These are phyloP conservation scores for Backusella australiensis DNA, from an alignment of 192 early-diverging fungal species.

Conservation along the genomic window DNA sequence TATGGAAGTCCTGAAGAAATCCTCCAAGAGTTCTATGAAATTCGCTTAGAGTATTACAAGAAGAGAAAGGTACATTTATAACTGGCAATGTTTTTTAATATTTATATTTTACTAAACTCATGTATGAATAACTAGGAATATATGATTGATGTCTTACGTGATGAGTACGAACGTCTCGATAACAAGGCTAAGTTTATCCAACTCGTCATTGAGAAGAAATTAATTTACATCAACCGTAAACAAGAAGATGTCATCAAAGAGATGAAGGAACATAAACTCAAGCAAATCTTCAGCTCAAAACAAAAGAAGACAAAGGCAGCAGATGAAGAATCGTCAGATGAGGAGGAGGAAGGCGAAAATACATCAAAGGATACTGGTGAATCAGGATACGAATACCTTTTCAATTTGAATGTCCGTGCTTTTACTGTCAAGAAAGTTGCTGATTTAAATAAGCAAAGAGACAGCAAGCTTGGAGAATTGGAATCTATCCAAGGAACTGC, in stretches of 20 bases:
- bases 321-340: conserved; percentile 44
- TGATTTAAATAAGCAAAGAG: conserved; percentile 67
- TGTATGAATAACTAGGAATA: conserved; percentile 38
- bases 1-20: conserved; percentile 78
- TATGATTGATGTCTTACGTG: conserved; percentile 60
- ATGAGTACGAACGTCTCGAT: conserved; percentile 66
- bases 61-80: conserved; percentile 74
- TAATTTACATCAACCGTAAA: conserved; percentile 86
- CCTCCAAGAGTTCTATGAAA: conserved; percentile 83
- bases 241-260: conserved; percentile 72
- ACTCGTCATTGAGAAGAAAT: conserved; percentile 83
- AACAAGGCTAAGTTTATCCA: conserved; percentile 88
- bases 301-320: conserved; percentile 32
- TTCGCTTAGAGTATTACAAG: conserved; percentile 82
- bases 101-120: not conserved
- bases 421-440: conserved; percentile 87
- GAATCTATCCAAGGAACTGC: conserved; percentile 59
- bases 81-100: not conserved
- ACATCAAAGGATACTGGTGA: conserved; percentile 8
- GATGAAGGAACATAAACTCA: conserved; percentile 66
- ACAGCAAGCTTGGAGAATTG: conserved; percentile 67
- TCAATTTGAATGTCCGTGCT: conserved; percentile 88
- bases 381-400: conserved; percentile 81
- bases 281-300: conserved; percentile 52
- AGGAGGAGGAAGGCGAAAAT: conserved; percentile 35